These are phyloP conservation scores for Clarireedia homoeocarpa DNA, from an alignment of 2,329 filamentous ascomycete species.

Conservation along the genomic window DNA sequence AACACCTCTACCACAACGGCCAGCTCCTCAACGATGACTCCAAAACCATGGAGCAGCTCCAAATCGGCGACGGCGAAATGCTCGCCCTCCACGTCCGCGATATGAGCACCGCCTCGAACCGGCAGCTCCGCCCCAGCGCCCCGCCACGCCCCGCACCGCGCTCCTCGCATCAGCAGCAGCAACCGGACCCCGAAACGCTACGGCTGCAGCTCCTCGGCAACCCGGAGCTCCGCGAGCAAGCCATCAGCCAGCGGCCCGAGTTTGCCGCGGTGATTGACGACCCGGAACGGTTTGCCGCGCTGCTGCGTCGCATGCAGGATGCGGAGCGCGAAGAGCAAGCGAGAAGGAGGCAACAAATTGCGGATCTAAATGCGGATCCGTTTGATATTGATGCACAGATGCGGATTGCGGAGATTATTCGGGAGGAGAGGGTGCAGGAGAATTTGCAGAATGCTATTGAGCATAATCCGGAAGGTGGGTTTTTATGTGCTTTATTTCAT, in stretches of 20 bases:
- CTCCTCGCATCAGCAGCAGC: slow-evolving; percentile 18
- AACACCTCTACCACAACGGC: slow-evolving; percentile 89
- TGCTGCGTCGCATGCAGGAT: slow-evolving; percentile 60
- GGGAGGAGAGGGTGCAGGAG: slow-evolving; percentile 87
- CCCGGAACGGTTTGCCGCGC: slow-evolving; percentile 65
- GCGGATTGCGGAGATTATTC: slow-evolving; percentile 94
- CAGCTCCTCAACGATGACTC: slow-evolving; percentile 67
- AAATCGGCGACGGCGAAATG: slow-evolving; percentile 86
- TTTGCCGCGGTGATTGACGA: slow-evolving; percentile 71
- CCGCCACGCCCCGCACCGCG: slow-evolving; percentile 10
- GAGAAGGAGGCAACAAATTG: slow-evolving; percentile 76
- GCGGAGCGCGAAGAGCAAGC: slow-evolving; percentile 64
- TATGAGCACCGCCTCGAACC: slow-evolving; percentile 33
- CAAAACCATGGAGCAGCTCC: slow-evolving; percentile 73
- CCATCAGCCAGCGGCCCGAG: slow-evolving; percentile 66
- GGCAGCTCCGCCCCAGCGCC: slow-evolving; percentile 9
- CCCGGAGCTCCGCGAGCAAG: slow-evolving; percentile 61
- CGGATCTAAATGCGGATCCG: slow-evolving; percentile 81
- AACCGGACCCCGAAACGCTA: slow-evolving; percentile 69
- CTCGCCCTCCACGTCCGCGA: slow-evolving; percentile 73
- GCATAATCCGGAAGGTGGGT: slow-evolving; percentile 87
- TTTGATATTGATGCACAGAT: slow-evolving; percentile 89
- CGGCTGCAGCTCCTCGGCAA: slow-evolving; percentile 78
- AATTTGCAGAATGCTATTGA: slow-evolving; percentile 96
- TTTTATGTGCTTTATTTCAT: neutral